phyloP scores from a whole-genome alignment of 768 basidiomycete genomes.

The Rickenella mellea region DNA sequence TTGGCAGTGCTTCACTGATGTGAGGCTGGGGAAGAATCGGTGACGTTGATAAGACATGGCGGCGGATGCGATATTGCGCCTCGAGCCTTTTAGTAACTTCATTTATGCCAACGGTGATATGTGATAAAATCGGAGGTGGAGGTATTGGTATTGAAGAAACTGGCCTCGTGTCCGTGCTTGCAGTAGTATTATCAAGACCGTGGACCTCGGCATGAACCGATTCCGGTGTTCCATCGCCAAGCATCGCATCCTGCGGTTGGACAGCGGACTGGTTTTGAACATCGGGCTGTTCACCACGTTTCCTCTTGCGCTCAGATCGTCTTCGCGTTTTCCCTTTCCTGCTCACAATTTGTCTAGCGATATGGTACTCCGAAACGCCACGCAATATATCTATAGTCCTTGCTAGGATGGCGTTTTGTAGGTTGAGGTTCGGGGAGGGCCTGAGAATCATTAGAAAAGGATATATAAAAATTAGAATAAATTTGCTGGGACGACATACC shows the following conservation, averaged over 20 bases:
- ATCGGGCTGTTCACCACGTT: constrained; percentile 5
- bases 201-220: too few species aligned
- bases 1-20: background rate
- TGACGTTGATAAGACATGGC: constrained; percentile 7
- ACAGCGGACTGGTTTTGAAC: too few species aligned
- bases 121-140: constrained; percentile 33
- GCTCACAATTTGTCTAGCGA: constrained; percentile 18
- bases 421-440: constrained; percentile 51
- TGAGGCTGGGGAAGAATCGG: constrained; percentile 4
- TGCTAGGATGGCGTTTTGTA: constrained; percentile 53
- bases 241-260: too few species aligned
- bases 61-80: constrained; percentile 30
- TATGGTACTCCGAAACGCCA: constrained; percentile 38
- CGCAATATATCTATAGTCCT: constrained; percentile 39
- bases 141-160: too few species aligned
- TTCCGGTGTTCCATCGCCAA: background rate
- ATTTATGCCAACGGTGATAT: constrained; percentile 66
- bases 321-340: constrained; percentile 30
- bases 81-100: constrained; percentile 71
- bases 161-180: background rate
- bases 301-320: constrained; percentile 12
- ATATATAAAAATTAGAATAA: constrained; percentile 5
- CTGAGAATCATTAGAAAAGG: constrained; percentile 22
- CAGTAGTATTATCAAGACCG: too few species aligned
- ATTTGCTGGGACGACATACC: constrained; percentile 30